A percentile compares a stretch with the other conserved stretches of the same genome.
Evolutionary conservation across 306 rosid species (phyloP).

Genomic region (Psophocarpus tetragonolobus): DNA sequence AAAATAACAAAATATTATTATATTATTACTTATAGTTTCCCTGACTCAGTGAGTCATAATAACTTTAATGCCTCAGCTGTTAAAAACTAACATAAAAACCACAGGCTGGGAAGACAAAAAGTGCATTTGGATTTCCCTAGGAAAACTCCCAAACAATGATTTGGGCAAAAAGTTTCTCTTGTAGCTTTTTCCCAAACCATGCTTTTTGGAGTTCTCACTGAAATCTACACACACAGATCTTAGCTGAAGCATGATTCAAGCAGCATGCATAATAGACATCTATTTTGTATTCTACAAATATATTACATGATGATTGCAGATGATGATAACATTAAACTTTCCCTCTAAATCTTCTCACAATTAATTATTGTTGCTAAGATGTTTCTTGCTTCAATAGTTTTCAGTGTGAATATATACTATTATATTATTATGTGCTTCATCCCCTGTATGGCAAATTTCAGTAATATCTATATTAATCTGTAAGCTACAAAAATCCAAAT

Average conservation of each 20-base stretch:
- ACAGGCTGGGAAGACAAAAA: background rate
- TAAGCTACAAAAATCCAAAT: background rate
- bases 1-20: no score
- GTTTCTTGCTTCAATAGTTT: background rate
- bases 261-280: slow-evolving; percentile 10
- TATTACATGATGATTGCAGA: no score
- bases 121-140: background rate
- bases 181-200: background rate
- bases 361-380: background rate
- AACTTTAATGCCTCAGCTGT: background rate
- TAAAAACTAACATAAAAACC: background rate
- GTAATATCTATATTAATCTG: background rate
- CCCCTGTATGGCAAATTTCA: background rate
- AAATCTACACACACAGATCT: background rate
- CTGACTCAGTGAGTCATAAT: background rate
- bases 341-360: background rate
- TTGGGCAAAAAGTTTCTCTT: background rate
- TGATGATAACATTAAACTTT: slow-evolving; percentile 3
- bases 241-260: slow-evolving; percentile 1
- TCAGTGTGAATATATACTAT: background rate
- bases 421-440: background rate
- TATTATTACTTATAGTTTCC: no score
- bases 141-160: background rate
- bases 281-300: background rate
- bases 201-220: background rate